phyloP scores from a whole-genome alignment of 2,329 filamentous ascomycete genomes.

The Raffaelea ambrosiae region DNA sequence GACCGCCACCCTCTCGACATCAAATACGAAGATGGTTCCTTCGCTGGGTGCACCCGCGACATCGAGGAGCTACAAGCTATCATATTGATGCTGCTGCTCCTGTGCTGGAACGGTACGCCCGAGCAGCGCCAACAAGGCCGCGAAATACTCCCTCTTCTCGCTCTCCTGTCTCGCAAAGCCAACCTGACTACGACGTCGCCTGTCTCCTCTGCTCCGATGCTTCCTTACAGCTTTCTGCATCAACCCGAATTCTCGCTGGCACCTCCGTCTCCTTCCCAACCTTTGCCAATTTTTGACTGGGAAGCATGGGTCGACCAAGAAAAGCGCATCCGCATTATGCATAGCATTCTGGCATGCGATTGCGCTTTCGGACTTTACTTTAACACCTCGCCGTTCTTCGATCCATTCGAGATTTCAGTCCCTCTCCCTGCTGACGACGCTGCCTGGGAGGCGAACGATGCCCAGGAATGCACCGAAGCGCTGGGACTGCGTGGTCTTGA shows the following conservation, averaged over 20 bases:
- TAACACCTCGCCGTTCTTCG: constrained; percentile 56
- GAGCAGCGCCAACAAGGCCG: constrained; percentile 56
- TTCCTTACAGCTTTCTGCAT: constrained; percentile 37
- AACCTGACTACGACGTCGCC: constrained; percentile 45
- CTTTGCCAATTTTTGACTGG: constrained; percentile 51
- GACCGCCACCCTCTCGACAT: constrained; percentile 19
- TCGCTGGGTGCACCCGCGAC: constrained; percentile 27
- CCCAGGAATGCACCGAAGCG: constrained; percentile 53
- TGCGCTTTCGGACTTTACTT: constrained; percentile 62
- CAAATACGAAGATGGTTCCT: constrained; percentile 28
- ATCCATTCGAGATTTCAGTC: constrained; percentile 54
- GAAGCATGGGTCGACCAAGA: constrained; percentile 62
- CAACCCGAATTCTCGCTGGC: constrained; percentile 34
- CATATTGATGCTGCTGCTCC: constrained; percentile 51
- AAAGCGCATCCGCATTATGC: constrained; percentile 56
- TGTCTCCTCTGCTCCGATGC: constrained; percentile 1
- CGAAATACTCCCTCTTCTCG: constrained; percentile 48
- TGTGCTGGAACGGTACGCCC: constrained; percentile 63
- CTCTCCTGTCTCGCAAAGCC: constrained; percentile 46
- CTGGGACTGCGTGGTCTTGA: constrained; percentile 53
- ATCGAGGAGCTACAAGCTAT: constrained; percentile 63
- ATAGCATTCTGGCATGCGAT: constrained; percentile 56
- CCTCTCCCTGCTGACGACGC: constrained; percentile 67
- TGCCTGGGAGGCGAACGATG: constrained; percentile 58
- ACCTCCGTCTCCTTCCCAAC: constrained; percentile 19